Conservation (phyloP, 106 monocot species). For the Triglochin maritima region DNA sequence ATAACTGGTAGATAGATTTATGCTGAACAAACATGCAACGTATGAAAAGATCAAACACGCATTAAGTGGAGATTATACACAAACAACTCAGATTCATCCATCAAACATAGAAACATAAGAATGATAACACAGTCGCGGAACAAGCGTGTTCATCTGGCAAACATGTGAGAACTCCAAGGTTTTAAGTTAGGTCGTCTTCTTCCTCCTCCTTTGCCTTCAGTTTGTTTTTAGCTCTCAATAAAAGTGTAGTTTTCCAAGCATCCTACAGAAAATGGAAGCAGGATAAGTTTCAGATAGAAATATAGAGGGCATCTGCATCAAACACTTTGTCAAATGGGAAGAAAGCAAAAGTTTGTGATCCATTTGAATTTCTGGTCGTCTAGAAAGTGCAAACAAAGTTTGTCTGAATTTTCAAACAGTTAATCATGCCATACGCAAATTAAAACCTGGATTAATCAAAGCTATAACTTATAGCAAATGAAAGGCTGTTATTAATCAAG, state of each 20-base stretch:
- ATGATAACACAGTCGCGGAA: no score
- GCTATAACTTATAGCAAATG: not conserved
- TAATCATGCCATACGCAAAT: not conserved
- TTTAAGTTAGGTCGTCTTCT: constrained; percentile 84
- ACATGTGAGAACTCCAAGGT: not conserved
- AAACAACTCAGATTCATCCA: no score
- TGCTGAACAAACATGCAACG: no score
- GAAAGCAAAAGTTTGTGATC: not conserved
- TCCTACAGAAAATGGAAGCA: constrained; percentile 34
- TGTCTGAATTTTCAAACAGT: not conserved
- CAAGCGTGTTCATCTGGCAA: no score
- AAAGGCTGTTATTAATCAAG: no score
- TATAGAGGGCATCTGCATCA: not conserved
- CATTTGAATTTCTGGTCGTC: no score
- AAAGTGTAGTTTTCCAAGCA: constrained; percentile 87
- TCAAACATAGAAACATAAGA: no score
- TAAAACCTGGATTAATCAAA: not conserved
- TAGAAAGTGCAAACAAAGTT: no score
- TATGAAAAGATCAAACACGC: no score
- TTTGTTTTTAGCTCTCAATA: constrained; percentile 60
- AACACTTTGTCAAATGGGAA: not conserved
- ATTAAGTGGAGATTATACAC: no score
- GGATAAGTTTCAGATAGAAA: not conserved
- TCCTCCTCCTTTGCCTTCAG: constrained; percentile 76
- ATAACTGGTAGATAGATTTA: no score